phyloP scores from a whole-genome alignment of 371 early-diverging fungal genomes.

The Mortierella polycephala region DNA sequence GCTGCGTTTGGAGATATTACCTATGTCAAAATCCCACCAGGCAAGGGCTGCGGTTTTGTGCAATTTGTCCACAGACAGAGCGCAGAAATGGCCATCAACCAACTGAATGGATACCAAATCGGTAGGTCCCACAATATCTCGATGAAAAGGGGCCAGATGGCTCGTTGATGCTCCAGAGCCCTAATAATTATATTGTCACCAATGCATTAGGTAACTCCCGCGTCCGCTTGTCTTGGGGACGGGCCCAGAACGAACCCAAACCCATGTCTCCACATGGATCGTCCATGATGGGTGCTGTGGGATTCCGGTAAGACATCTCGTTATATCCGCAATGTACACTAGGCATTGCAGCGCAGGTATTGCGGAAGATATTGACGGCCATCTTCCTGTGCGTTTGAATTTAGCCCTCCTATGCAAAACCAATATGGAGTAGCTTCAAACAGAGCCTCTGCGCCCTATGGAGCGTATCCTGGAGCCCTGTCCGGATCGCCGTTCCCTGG shows the following conservation, averaged over 20 bases:
- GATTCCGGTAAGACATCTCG: slow-evolving; percentile 43
- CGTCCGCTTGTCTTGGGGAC: slow-evolving; percentile 92
- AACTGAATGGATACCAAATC: slow-evolving; percentile 87
- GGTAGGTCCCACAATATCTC: no score
- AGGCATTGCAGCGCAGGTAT: no score
- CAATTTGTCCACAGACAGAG: slow-evolving; percentile 83
- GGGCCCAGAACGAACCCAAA: slow-evolving; percentile 72
- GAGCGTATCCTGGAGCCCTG: slow-evolving; percentile 21
- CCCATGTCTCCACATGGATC: slow-evolving; percentile 38
- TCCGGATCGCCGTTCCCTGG: slow-evolving; percentile 31
- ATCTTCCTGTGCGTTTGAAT: background rate
- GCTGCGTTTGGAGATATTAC: slow-evolving; percentile 88
- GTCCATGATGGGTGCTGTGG: slow-evolving; percentile 27
- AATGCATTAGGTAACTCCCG: slow-evolving; percentile 68
- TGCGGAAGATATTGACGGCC: background rate
- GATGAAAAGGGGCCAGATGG: no score
- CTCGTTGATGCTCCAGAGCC: no score
- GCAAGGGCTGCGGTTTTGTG: slow-evolving; percentile 95
- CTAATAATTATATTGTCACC: background rate
- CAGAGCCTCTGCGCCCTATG: slow-evolving; percentile 25
- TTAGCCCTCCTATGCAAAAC: slow-evolving; percentile 27
- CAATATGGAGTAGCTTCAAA: slow-evolving; percentile 32
- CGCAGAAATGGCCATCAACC: slow-evolving; percentile 89
- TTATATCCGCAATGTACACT: no score
- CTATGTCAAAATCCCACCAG: slow-evolving; percentile 92